Base-by-base conservation (phyloP, 192 early-diverging fungal genomes). In the Coemansia sp. region DNA sequence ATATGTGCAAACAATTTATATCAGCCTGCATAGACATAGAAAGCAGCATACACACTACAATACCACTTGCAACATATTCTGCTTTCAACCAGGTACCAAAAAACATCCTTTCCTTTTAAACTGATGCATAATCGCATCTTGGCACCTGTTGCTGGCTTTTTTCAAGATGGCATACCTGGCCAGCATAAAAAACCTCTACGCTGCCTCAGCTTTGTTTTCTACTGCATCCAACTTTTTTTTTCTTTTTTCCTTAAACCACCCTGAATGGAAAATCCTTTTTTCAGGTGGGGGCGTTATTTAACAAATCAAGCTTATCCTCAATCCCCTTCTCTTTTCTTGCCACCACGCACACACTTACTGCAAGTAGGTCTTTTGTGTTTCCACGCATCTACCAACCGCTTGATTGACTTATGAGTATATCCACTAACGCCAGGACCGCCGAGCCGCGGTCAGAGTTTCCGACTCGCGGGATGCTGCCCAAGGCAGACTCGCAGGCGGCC, bases 401-500 rank as follows among this genome's bases (percentile, higher is more conserved):
- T 46, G 11, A 46, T 46, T 46, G 39, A 17, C 39, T 19, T 56
- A 71, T 55, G 19, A 55, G 31, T 17, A 57, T 58, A 8, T 61
- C 57, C 4, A 20, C 29, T n/a, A 27, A 6, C 36, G 51, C 70
- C 23, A 54, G 64, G 31, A 57, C 24, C 21, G 36, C 31, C 71
- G 82, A 71, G 77, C 93, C 77, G 87, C 92, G 23, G 84, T 90
- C 63, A 24, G 64, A 67, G 63, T 91, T 87, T 62, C 90, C 90
- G 30, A 72, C 80, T 20, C 70, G 84, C 58, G 89, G 90, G 0
- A 78, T 92, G 24, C 72, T 90, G 66, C 89, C 90, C 4, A 87
- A 87, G 52, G 69, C 86, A 31, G 94, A 95, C 74, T 95, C 95
- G 6, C 90, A 95, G 76, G 92, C 91, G 1, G 87, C 87, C 25